Base-by-base conservation (phyloP, 805 yeast species). In the Maudiozyma bulderi region DNA sequence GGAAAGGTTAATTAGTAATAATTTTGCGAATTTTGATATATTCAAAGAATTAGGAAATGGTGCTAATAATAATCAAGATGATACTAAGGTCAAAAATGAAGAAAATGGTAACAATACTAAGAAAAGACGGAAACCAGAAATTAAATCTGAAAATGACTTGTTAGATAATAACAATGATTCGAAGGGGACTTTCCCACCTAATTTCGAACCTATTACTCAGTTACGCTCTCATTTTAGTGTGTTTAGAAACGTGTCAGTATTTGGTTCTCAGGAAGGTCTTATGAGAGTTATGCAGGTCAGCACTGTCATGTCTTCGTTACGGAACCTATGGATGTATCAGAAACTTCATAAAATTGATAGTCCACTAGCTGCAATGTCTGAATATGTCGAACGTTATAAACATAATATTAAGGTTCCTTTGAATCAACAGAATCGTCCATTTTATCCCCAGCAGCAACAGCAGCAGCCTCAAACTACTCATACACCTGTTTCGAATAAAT, bases 251-350 rank as follows among this genome's bases (percentile, higher is more conserved):
- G 66, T 81, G 49, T 70, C 81, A 6, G 74, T 74, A 47, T 76
- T 76, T 53, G 95, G 95, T 0, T 64, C 85, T 7, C 80, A 80
- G 47, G 81, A 77, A 45, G 74, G 74, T 39, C 81, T 85, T 8
- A 76, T 86, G 80, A 70, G 91, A 50, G 73, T 82, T 26, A 66
- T 87, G 70, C 91, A 86, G 64, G 78, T 86, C 3, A 76, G 89
- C 43, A 93, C 86, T 62, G 82, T 84, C 6, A 84, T 88, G 87
- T 74, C 89, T 0, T 78, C 81, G 51, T 72, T 87, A 54, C 75
- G 77, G 50, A 81, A 85, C 10, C 66, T 88, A 50, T 80, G 86
- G 80, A 69, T 73, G 9, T 78, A 73, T 55, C 75, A 85, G 8
- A 68, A 70, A 49, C 65, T 73, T 6, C 69, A 70, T 33, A 72